These are phyloP conservation scores for Canavalia gladiata DNA, from an alignment of 306 rosid genomes.

Conservation along the genomic window DNA sequence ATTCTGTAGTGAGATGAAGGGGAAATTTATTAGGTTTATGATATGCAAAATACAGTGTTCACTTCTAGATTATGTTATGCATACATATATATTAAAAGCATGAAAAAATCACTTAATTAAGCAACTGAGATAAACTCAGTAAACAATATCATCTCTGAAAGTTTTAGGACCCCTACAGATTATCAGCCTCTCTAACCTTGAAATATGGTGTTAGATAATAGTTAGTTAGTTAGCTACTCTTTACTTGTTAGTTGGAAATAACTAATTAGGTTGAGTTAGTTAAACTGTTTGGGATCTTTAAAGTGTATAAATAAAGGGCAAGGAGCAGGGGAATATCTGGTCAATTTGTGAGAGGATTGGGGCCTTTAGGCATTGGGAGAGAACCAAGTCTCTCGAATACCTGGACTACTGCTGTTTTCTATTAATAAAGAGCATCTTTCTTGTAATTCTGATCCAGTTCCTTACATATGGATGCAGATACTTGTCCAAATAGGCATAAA, in stretches of 20 bases:
- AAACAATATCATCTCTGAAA: slow-evolving; percentile 21
- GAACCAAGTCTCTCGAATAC: no score
- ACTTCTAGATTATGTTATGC: neutral
- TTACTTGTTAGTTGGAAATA: no score
- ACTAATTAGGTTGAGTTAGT: no score
- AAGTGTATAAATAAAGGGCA: no score
- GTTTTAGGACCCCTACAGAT: neutral
- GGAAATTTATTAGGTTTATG: slow-evolving; percentile 14
- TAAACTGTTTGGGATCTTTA: no score
- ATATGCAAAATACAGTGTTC: neutral
- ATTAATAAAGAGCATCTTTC: no score
- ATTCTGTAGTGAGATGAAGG: slow-evolving; percentile 24
- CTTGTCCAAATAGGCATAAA: neutral
- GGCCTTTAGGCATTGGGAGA: no score
- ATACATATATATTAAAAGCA: neutral
- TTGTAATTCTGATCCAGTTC: no score
- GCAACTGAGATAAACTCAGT: neutral
- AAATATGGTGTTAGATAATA: neutral
- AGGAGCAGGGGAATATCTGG: no score
- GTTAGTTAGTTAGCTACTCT: no score
- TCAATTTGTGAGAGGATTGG: no score
- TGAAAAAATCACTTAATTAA: slow-evolving; percentile 14
- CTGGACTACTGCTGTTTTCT: no score
- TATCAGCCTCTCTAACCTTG: slow-evolving; percentile 7
- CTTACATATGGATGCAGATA: neutral